Conservation (phyloP, 164 flowering plant species). For the Piper betle region DNA sequence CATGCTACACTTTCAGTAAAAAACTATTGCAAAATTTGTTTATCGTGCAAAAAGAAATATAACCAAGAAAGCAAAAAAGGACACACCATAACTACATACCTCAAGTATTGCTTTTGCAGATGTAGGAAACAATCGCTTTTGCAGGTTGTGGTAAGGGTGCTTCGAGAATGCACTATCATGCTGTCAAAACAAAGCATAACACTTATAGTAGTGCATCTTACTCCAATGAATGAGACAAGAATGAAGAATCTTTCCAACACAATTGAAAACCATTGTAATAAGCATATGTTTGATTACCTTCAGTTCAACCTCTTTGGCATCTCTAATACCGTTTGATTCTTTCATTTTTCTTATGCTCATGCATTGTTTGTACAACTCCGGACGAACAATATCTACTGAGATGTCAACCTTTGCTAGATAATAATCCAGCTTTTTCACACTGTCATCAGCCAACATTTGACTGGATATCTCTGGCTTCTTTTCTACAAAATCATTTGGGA, state of each 20-base stretch:
- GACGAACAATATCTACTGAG: too few relatives aligned
- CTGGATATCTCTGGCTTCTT: conserved; percentile 20
- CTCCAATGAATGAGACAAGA: background rate
- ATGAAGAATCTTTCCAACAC: too few relatives aligned
- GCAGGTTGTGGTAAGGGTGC: conserved; percentile 8
- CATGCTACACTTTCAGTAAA: too few relatives aligned
- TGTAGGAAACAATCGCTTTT: conserved; percentile 26
- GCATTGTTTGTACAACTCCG: conserved; percentile 41
- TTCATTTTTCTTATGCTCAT: conserved; percentile 22
- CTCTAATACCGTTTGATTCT: conserved; percentile 16
- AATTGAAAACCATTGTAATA: too few relatives aligned
- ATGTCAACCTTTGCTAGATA: too few relatives aligned
- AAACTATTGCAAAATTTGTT: too few relatives aligned
- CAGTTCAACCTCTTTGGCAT: conserved; percentile 10
- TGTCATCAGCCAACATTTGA: too few relatives aligned
- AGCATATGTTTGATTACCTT: conserved; percentile 26
- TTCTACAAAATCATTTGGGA: conserved; percentile 12
- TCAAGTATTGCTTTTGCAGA: conserved; percentile 33
- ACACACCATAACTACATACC: conserved; percentile 44
- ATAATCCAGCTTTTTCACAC: too few relatives aligned
- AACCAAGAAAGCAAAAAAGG: background rate
- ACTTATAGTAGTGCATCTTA: too few relatives aligned
- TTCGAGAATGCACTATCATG: conserved; percentile 13
- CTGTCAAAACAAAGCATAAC: conserved; percentile 23
- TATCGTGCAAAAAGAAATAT: background rate